Percentiles rank a stretch among this genome's conserved stretches.
phyloP scores from a whole-genome alignment of 371 early-diverging fungal species.

The Mortierella sp. region DNA sequence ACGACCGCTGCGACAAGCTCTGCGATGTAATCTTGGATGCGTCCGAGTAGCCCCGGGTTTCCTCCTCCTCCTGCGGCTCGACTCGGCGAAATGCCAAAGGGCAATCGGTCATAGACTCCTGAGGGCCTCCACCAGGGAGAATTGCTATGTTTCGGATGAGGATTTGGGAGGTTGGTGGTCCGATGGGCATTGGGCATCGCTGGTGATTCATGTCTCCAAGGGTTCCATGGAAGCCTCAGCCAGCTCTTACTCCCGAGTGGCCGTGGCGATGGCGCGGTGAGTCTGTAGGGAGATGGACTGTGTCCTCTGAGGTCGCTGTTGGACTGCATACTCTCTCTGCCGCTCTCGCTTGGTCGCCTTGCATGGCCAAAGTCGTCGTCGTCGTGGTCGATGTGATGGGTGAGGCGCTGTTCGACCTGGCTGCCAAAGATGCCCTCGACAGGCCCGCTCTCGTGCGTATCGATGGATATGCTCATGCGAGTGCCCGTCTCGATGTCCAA shows the following conservation, averaged over 20 bases:
- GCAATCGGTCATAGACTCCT: constrained; percentile 3
- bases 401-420: constrained; percentile 45
- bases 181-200: not conserved
- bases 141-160: constrained; percentile 1
- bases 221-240: constrained; percentile 15
- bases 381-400: constrained; percentile 21
- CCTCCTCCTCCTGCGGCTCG: not conserved
- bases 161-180: not conserved
- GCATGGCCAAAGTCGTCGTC: constrained; percentile 22
- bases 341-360: constrained; percentile 26
- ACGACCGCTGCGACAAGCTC: constrained; percentile 3
- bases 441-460: constrained; percentile 31
- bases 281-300: not conserved
- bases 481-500: not conserved
- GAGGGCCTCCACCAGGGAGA: constrained; percentile 18
- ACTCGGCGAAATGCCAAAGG: not conserved
- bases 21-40: not conserved
- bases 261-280: constrained; percentile 6
- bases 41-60: not conserved
- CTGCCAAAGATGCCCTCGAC: constrained; percentile 45
- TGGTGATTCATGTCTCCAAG: not conserved
- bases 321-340: constrained; percentile 14
- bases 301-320: constrained; percentile 16
- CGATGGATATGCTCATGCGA: constrained; percentile 39
- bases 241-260: constrained; percentile 13